These are phyloP conservation scores for Cryphonectria radicalis DNA, from an alignment of 2,329 filamentous ascomycete species.

Conservation along the genomic window DNA sequence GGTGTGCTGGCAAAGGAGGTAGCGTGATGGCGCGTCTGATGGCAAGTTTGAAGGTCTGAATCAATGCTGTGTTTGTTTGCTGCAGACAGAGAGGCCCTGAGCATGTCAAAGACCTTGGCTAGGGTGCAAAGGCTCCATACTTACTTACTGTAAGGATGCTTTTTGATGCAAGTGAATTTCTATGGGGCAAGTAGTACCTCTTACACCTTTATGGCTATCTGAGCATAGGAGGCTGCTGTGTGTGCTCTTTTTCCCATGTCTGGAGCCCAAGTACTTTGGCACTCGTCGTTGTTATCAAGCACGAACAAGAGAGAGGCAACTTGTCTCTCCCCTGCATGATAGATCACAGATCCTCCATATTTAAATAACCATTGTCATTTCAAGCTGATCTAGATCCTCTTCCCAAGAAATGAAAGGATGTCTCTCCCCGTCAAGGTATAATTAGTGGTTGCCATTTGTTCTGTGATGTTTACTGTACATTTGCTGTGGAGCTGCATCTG, in stretches of 20 bases:
- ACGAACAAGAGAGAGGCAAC: too few relatives aligned
- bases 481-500: background rate
- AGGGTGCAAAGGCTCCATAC: background rate
- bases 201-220: background rate
- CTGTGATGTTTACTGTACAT: background rate
- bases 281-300: background rate
- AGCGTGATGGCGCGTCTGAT: background rate
- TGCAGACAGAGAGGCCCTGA: background rate
- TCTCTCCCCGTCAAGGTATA: background rate
- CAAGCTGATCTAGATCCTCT: background rate
- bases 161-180: background rate
- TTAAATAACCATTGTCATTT: background rate
- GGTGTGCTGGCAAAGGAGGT: background rate
- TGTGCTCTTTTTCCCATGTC: background rate
- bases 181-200: background rate
- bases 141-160: background rate
- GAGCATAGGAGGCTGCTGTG: background rate
- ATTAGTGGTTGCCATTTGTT: background rate
- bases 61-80: background rate
- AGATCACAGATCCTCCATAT: background rate
- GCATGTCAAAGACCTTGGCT: background rate
- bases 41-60: background rate
- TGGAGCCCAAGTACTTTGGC: background rate
- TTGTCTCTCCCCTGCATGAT: too few relatives aligned
- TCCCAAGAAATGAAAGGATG: background rate